These are phyloP conservation scores for Tylopilus intermedius DNA, from an alignment of 768 basidiomycete genomes.

Conservation along the genomic window DNA sequence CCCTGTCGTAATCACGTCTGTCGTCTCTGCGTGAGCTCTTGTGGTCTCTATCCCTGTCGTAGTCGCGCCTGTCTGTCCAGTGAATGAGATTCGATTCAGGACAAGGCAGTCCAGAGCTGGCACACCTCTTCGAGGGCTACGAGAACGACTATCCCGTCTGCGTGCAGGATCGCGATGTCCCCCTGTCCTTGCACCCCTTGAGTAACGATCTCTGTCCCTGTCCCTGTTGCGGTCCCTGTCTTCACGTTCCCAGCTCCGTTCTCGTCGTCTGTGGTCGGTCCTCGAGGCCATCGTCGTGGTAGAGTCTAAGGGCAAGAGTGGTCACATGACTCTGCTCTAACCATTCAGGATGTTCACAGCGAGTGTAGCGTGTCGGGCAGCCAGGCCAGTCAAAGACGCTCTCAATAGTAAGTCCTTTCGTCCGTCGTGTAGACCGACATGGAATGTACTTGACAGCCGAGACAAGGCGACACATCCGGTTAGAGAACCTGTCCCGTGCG, in stretches of 20 bases:
- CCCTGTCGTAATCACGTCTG: conserved; percentile 29
- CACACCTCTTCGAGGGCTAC: conserved; percentile 33
- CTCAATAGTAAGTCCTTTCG: conserved; percentile 13
- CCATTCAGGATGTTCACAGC: conserved; percentile 15
- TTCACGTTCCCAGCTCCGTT: conserved; percentile 59
- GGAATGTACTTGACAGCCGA: conserved; percentile 14
- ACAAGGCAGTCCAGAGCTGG: background rate
- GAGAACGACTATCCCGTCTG: conserved; percentile 38
- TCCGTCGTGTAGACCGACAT: background rate
- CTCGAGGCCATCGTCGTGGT: conserved; percentile 55
- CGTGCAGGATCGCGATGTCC: conserved; percentile 33
- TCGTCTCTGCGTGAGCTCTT: conserved; percentile 31
- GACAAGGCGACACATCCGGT: conserved; percentile 38
- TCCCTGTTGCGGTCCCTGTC: conserved; percentile 22
- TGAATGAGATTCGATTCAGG: background rate
- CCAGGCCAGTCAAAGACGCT: conserved; percentile 4
- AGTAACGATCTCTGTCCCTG: conserved; percentile 36
- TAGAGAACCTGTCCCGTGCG: conserved; percentile 47
- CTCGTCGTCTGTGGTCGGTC: conserved; percentile 49
- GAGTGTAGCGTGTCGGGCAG: conserved; percentile 21
- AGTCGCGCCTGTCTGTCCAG: conserved; percentile 32
- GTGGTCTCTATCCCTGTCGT: conserved; percentile 37
- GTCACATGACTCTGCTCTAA: conserved; percentile 21
- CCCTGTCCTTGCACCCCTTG: conserved; percentile 32
- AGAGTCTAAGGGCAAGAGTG: conserved; percentile 21